These are phyloP conservation scores for Coccomyxa sp. DNA, from an alignment of 139 green algal genomes.

Conservation along the genomic window DNA sequence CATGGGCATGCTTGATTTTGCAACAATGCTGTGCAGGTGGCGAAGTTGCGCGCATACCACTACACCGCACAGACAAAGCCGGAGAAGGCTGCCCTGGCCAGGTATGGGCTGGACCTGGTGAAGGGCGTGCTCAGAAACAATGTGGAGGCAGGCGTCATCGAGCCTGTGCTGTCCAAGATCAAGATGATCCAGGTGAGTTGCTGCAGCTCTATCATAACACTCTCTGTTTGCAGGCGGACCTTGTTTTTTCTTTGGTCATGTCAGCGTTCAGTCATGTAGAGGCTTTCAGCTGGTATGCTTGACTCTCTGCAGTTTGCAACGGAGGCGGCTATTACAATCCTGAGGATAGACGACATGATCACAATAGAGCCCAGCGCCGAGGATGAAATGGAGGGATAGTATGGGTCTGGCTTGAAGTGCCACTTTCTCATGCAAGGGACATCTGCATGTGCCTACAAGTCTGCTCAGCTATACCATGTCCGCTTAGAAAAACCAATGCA, in stretches of 20 bases:
- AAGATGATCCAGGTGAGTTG: slow-evolving; percentile 88
- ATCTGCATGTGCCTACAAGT: too few relatives aligned
- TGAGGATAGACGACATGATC: slow-evolving; percentile 99
- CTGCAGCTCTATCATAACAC: not conserved
- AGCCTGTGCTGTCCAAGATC: slow-evolving; percentile 90
- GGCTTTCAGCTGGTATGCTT: too few relatives aligned
- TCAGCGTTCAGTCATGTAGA: too few relatives aligned
- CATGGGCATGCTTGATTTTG: too few relatives aligned
- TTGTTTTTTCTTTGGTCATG: not conserved
- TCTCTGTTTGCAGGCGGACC: not conserved
- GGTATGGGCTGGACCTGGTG: slow-evolving; percentile 76
- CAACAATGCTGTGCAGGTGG: slow-evolving; percentile 18
- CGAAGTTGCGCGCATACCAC: slow-evolving; percentile 90
- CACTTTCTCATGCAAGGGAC: too few relatives aligned
- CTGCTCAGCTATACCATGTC: too few relatives aligned
- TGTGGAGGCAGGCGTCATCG: slow-evolving; percentile 90
- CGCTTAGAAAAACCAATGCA: too few relatives aligned
- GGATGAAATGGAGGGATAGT: slow-evolving; percentile 34
- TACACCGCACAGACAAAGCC: slow-evolving; percentile 69
- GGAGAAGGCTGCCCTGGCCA: slow-evolving; percentile 35
- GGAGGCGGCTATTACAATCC: slow-evolving; percentile 97
- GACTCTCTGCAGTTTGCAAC: slow-evolving; percentile 88
- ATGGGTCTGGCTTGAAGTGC: too few relatives aligned
- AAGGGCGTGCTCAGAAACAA: slow-evolving; percentile 81
- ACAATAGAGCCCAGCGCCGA: slow-evolving; percentile 67